Evolutionary conservation across 345 rosid species (phyloP).

Genomic region (Nephelium lappaceum): DNA sequence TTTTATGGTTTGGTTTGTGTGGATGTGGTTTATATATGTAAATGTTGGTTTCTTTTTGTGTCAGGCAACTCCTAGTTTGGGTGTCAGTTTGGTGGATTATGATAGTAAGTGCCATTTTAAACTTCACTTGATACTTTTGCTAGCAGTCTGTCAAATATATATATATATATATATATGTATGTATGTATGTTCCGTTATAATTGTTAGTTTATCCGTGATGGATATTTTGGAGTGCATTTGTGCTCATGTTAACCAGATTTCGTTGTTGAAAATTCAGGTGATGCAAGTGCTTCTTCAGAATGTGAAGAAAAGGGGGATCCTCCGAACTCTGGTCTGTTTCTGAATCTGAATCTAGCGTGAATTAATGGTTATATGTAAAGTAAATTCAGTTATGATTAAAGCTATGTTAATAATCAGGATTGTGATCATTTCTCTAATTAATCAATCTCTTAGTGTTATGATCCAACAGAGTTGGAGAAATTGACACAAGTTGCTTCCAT

Average conservation of each 20-base stretch:
- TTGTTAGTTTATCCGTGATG: background rate
- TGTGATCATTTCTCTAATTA: background rate
- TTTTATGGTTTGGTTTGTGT: background rate
- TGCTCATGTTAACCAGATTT: constrained; percentile 6
- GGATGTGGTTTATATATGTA: background rate
- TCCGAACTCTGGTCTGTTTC: constrained; percentile 42
- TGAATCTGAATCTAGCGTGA: background rate
- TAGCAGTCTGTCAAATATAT: background rate
- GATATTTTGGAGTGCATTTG: background rate
- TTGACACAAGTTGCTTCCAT: background rate
- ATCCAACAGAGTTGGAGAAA: background rate
- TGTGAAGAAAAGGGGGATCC: constrained; percentile 35
- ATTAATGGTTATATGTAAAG: constrained; percentile 5
- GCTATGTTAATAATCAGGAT: background rate
- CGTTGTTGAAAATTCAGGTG: constrained; percentile 44
- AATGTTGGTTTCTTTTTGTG: constrained; percentile 13
- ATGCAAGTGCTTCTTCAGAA: constrained; percentile 43
- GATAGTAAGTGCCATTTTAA: constrained; percentile 43
- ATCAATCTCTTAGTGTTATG: background rate
- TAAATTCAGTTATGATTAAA: background rate
- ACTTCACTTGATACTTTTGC: background rate
- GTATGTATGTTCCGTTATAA: background rate
- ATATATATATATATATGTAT: too few relatives aligned
- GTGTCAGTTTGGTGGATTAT: constrained; percentile 50
- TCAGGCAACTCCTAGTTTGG: constrained; percentile 43